These are phyloP conservation scores for Polysphondylium violaceum DNA, from an alignment of 78 protist species.

Conservation along the genomic window DNA sequence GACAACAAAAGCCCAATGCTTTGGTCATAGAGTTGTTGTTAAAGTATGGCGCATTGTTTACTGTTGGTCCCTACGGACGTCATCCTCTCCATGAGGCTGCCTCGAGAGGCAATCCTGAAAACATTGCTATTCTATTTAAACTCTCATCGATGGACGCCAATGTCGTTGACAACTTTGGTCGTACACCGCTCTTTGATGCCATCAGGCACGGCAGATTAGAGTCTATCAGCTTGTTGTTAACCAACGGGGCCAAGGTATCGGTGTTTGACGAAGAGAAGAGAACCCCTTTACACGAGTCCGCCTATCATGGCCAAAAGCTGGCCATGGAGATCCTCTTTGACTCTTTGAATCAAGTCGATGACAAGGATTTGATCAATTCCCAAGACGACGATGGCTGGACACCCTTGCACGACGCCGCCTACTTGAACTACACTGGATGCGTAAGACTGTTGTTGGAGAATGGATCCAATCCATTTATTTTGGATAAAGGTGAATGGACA, in stretches of 20 bases:
- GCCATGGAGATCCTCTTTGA: background rate
- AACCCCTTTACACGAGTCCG: conserved; percentile 48
- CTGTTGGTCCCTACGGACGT: conserved; percentile 42
- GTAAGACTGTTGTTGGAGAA: conserved; percentile 25
- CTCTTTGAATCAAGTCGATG: background rate
- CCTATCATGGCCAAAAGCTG: conserved; percentile 7
- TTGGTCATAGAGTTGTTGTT: conserved; percentile 9
- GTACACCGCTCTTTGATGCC: conserved; percentile 64
- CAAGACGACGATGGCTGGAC: conserved; percentile 79
- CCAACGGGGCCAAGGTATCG: background rate
- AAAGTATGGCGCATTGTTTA: background rate
- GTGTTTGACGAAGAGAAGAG: conserved; percentile 46
- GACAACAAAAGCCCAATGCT: conserved; percentile 7
- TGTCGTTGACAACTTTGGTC: conserved; percentile 31
- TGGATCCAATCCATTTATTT: conserved; percentile 42
- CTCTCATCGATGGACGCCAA: background rate
- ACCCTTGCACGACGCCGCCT: conserved; percentile 64
- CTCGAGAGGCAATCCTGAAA: background rate
- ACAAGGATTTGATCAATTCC: background rate
- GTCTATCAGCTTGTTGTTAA: background rate
- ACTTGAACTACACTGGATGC: conserved; percentile 26
- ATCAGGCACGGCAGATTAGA: conserved; percentile 25
- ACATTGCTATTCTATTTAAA: background rate
- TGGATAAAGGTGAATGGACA: conserved; percentile 72
- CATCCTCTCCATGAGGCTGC: conserved; percentile 46